Evolutionary conservation across 2,329 filamentous ascomycete genomes (phyloP).

Genomic region (Claviceps africana): DNA sequence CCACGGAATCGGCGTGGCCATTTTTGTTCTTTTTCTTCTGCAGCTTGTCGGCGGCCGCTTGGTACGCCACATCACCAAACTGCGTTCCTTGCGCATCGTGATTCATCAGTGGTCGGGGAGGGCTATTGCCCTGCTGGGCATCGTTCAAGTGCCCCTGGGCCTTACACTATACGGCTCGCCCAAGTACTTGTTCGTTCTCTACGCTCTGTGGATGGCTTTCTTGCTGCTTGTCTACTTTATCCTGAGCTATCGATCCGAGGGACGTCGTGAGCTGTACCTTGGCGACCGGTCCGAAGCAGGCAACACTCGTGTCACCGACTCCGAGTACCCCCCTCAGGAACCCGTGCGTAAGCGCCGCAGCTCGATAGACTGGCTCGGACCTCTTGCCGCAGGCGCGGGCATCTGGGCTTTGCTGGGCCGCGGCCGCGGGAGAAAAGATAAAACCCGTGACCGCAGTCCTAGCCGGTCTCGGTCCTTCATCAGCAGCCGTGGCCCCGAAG

Average conservation of each 20-base stretch:
- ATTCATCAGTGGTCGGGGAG: slow-evolving; percentile 84
- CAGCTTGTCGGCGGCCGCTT: slow-evolving; percentile 58
- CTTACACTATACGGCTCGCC: slow-evolving; percentile 88
- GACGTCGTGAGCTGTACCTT: slow-evolving; percentile 39
- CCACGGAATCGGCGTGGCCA: slow-evolving; percentile 68
- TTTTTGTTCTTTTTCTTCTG: slow-evolving; percentile 58
- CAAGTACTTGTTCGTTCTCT: slow-evolving; percentile 71
- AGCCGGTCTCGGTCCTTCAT: slow-evolving; percentile 24
- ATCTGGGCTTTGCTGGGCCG: slow-evolving; percentile 31
- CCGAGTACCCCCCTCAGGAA: slow-evolving; percentile 25
- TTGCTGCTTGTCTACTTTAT: slow-evolving; percentile 67
- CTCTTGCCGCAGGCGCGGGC: slow-evolving; percentile 38
- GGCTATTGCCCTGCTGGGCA: slow-evolving; percentile 62
- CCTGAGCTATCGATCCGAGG: slow-evolving; percentile 54
- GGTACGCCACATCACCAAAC: slow-evolving; percentile 37
- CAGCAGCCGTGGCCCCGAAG: slow-evolving; percentile 30
- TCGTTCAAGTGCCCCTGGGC: slow-evolving; percentile 77
- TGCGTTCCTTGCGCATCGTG: slow-evolving; percentile 39
- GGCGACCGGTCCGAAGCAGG: slow-evolving; percentile 40
- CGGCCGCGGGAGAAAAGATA: slow-evolving; percentile 29
- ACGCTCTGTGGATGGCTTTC: slow-evolving; percentile 60
- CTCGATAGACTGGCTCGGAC: slow-evolving; percentile 33
- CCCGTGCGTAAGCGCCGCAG: slow-evolving; percentile 18
- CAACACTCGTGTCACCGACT: slow-evolving; percentile 25
- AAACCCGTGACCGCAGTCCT: slow-evolving; percentile 27